phyloP scores from a whole-genome alignment of 2,329 filamentous ascomycete species.

The Colletotrichum sp. region DNA sequence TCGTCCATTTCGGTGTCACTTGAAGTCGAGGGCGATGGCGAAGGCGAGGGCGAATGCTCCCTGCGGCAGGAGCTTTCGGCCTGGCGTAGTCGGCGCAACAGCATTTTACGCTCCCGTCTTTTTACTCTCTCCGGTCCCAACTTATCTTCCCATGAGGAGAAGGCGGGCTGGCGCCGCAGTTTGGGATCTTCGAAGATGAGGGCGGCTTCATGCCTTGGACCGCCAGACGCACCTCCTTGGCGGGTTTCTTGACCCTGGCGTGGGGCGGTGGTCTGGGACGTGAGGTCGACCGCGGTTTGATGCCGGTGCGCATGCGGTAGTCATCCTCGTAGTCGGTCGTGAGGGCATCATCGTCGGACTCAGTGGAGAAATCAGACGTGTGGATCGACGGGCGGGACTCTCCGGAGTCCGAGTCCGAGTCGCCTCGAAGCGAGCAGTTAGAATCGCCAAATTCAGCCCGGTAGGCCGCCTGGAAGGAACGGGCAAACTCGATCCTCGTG shows the following conservation, averaged over 20 bases:
- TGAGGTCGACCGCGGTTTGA: not conserved
- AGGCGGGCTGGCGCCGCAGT: not conserved
- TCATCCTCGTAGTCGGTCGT: not conserved
- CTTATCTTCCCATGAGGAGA: not conserved
- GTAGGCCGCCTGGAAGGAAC: no score
- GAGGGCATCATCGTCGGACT: not conserved
- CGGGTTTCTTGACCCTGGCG: not conserved
- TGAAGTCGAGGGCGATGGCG: not conserved
- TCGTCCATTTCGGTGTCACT: not conserved
- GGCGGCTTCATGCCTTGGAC: not conserved
- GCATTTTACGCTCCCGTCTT: not conserved
- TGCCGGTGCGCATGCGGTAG: not conserved
- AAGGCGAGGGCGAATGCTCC: not conserved
- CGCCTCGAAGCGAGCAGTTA: fast-evolving
- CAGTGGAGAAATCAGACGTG: not conserved
- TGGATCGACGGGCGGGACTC: not conserved
- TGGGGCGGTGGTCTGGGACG: not conserved
- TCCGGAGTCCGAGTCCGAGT: not conserved
- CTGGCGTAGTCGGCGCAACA: not conserved
- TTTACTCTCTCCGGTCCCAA: not conserved
- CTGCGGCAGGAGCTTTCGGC: not conserved
- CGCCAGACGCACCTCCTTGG: not conserved
- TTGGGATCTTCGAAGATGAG: not conserved
- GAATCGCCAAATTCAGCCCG: not conserved
- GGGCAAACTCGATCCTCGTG: no score